phyloP scores from a whole-genome alignment of 129 eudicot species.

The Flaveria trinervia region DNA sequence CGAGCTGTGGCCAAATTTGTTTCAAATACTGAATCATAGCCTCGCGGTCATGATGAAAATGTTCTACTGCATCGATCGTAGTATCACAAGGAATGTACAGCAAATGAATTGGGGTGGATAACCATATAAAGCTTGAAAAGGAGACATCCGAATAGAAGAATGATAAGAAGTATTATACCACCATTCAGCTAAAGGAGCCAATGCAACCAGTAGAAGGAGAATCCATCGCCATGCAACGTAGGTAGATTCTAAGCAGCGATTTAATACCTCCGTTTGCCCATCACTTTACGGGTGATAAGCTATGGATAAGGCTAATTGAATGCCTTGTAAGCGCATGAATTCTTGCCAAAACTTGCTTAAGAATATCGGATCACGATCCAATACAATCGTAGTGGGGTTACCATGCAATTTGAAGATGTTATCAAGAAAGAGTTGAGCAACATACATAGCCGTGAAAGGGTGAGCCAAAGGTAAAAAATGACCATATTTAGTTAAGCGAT shows the following conservation, averaged over 20 bases:
- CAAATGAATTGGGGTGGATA: background rate
- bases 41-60: background rate
- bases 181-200: background rate
- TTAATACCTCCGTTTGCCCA: background rate
- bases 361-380: background rate
- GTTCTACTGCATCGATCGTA: background rate
- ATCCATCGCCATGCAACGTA: background rate
- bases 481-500: no score
- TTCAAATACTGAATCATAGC: background rate
- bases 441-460: no score
- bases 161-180: background rate
- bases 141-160: background rate
- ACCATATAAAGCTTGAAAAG: background rate
- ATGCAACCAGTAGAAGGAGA: background rate
- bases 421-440: background rate
- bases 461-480: no score
- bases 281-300: no score
- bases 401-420: background rate
- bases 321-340: no score
- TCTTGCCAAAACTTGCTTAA: background rate
- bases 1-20: background rate
- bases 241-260: background rate
- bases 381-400: no score
- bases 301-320: no score
- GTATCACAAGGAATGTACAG: background rate